A percentile compares a stretch with the other conserved stretches of the same genome.
phyloP scores from a whole-genome alignment of 192 early-diverging fungal genomes.

The Gaertneriomyces sp. region DNA sequence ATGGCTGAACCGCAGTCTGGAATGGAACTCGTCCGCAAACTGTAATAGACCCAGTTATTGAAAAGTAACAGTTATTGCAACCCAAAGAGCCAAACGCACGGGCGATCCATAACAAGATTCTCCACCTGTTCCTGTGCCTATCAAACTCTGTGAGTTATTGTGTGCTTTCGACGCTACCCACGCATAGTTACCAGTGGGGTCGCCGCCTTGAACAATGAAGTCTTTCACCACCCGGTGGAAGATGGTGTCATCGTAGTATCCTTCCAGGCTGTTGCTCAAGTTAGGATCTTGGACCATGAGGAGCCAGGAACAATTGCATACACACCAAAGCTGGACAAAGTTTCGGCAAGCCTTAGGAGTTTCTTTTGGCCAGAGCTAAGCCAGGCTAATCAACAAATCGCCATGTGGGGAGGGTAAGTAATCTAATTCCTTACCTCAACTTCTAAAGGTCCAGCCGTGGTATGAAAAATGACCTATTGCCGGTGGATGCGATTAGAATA shows the following conservation, averaged over 20 bases:
- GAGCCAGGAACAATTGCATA: not conserved
- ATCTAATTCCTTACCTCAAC: constrained; percentile 62
- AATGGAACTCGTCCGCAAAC: constrained; percentile 92
- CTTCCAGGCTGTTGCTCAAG: constrained; percentile 56
- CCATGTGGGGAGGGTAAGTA: not conserved
- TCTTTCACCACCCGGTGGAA: constrained; percentile 88
- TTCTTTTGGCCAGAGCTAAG: constrained; percentile 81
- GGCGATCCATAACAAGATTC: constrained; percentile 81
- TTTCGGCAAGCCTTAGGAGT: constrained; percentile 87
- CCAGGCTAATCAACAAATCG: not conserved
- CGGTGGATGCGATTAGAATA: not conserved
- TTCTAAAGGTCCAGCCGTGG: constrained; percentile 80
- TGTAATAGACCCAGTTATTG: not conserved
- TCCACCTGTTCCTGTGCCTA: constrained; percentile 66
- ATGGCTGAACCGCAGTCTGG: constrained; percentile 80
- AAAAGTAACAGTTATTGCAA: not conserved
- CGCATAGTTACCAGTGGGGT: constrained; percentile 81
- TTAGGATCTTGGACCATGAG: too few relatives aligned
- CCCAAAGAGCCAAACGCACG: constrained; percentile 1
- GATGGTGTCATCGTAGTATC: constrained; percentile 83
- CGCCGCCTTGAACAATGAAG: constrained; percentile 93
- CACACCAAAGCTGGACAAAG: constrained; percentile 81
- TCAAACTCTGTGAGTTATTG: not conserved
- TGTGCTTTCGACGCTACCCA: constrained; percentile 13
- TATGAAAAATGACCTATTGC: constrained; percentile 70